Evolutionary conservation across 441 rosid genomes (phyloP).

Genomic region (Adansonia rubrostipa): DNA sequence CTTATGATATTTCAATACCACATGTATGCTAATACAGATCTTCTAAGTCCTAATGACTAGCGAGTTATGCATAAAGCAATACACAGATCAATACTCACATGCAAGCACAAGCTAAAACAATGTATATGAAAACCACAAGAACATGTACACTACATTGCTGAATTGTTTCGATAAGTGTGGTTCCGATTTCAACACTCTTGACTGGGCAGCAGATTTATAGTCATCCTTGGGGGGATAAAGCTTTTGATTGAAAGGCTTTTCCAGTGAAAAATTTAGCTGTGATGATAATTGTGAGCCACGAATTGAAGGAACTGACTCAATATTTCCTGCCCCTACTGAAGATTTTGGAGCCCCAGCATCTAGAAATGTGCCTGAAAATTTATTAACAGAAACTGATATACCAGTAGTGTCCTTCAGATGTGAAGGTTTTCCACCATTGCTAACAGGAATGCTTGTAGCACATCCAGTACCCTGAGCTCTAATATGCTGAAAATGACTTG

Average conservation of each 20-base stretch:
- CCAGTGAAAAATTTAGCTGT: slow-evolving; percentile 59
- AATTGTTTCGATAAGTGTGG: slow-evolving; percentile 69
- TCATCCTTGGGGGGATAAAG: slow-evolving; percentile 43
- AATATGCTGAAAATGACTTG: slow-evolving; percentile 40
- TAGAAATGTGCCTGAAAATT: slow-evolving; percentile 36
- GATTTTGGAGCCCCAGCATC: slow-evolving; percentile 39
- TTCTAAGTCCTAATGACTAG: neutral
- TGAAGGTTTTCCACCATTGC: slow-evolving; percentile 49
- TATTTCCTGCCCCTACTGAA: slow-evolving; percentile 45
- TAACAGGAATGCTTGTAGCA: slow-evolving; percentile 41
- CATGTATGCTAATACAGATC: neutral
- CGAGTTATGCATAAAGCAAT: neutral
- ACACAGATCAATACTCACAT: neutral
- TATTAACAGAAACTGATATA: slow-evolving; percentile 36
- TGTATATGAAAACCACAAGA: slow-evolving; percentile 13
- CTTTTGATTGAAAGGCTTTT: slow-evolving; percentile 52
- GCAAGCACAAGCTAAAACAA: slow-evolving; percentile 6
- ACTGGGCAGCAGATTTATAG: slow-evolving; percentile 40
- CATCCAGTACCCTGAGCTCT: slow-evolving; percentile 39
- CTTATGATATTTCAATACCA: neutral
- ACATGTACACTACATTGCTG: slow-evolving; percentile 62
- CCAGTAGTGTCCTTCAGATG: slow-evolving; percentile 40
- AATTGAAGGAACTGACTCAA: slow-evolving; percentile 69
- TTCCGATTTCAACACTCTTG: slow-evolving; percentile 52
- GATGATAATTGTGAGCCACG: slow-evolving; percentile 51